A percentile compares a stretch with the other conserved stretches of the same genome.
phyloP scores from a whole-genome alignment of 495 filamentous ascomycete genomes.

The Aspergillus cavernicola region DNA sequence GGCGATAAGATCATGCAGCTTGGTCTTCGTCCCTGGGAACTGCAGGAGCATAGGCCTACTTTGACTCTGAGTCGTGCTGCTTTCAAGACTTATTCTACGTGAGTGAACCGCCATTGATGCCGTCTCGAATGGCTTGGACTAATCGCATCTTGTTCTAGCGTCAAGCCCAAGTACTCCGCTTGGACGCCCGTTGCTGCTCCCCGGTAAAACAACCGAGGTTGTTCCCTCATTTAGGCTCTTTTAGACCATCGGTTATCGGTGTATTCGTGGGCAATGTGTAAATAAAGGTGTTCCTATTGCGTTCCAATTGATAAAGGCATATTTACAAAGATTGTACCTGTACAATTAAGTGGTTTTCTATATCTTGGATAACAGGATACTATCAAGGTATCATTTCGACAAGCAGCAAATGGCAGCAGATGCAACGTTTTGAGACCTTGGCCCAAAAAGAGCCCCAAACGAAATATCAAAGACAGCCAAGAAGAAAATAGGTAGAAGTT shows the following conservation, averaged over 20 bases:
- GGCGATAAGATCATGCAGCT: slow-evolving; percentile 69
- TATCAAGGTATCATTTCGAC: slow-evolving; percentile 32
- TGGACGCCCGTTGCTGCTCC: slow-evolving; percentile 46
- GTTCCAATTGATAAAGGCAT: slow-evolving; percentile 21
- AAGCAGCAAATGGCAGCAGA: slow-evolving; percentile 2
- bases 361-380: slow-evolving; percentile 17
- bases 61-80: slow-evolving; percentile 69
- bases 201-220: slow-evolving; percentile 29
- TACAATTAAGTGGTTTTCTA: slow-evolving; percentile 15
- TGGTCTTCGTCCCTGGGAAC: slow-evolving; percentile 68
- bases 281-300: slow-evolving; percentile 40
- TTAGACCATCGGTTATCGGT: slow-evolving; percentile 2
- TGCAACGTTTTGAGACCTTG: background rate
- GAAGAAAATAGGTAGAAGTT: slow-evolving; percentile 15
- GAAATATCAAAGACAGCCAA: slow-evolving; percentile 12
- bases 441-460: slow-evolving; percentile 1
- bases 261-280: slow-evolving; percentile 28
- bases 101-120: slow-evolving; percentile 31
- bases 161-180: slow-evolving; percentile 40
- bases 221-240: background rate
- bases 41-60: slow-evolving; percentile 68
- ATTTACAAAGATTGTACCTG: slow-evolving; percentile 7
- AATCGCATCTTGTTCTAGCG: slow-evolving; percentile 20
- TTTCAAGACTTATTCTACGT: slow-evolving; percentile 95
- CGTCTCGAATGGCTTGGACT: background rate